Evolutionary conservation across 495 filamentous ascomycete species (phyloP).

Genomic region (Neurospora sp.): DNA sequence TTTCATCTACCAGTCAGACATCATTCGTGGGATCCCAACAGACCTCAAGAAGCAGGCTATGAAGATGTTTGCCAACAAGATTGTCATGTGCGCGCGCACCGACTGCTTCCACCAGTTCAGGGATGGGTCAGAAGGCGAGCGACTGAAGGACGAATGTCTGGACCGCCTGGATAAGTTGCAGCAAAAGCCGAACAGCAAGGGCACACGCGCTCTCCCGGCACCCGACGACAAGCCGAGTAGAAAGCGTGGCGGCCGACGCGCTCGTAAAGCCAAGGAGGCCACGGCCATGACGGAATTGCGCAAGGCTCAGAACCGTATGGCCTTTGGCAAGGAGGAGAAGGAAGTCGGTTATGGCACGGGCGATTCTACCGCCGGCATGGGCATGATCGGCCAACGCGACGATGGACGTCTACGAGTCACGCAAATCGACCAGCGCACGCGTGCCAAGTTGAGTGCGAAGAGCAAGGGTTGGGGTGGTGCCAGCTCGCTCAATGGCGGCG

Average conservation of each 20-base stretch:
- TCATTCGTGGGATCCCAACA: slow-evolving; percentile 71
- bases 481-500: slow-evolving; percentile 54
- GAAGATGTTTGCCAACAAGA: slow-evolving; percentile 88
- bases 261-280: slow-evolving; percentile 92
- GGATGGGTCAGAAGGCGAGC: slow-evolving; percentile 74
- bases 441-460: slow-evolving; percentile 86
- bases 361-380: slow-evolving; percentile 77
- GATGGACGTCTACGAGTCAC: slow-evolving; percentile 77
- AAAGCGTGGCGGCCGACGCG: slow-evolving; percentile 86
- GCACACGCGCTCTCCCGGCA: slow-evolving; percentile 76
- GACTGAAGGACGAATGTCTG: slow-evolving; percentile 73
- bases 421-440: slow-evolving; percentile 87
- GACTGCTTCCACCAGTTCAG: slow-evolving; percentile 77
- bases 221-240: slow-evolving; percentile 92
- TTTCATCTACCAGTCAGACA: slow-evolving; percentile 82
- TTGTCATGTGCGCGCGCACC: slow-evolving; percentile 80
- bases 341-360: slow-evolving; percentile 89
- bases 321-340: slow-evolving; percentile 90
- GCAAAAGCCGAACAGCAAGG: slow-evolving; percentile 87
- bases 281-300: slow-evolving; percentile 94
- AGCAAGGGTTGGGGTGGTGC: slow-evolving; percentile 89
- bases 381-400: slow-evolving; percentile 86
- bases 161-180: slow-evolving; percentile 89
- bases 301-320: slow-evolving; percentile 93
- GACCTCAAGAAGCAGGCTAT: slow-evolving; percentile 92